Evolutionary conservation across 306 rosid species (phyloP), one percentile per base, ranked within the genome.

Genomic region (Aeschynomene evenia): DNA sequence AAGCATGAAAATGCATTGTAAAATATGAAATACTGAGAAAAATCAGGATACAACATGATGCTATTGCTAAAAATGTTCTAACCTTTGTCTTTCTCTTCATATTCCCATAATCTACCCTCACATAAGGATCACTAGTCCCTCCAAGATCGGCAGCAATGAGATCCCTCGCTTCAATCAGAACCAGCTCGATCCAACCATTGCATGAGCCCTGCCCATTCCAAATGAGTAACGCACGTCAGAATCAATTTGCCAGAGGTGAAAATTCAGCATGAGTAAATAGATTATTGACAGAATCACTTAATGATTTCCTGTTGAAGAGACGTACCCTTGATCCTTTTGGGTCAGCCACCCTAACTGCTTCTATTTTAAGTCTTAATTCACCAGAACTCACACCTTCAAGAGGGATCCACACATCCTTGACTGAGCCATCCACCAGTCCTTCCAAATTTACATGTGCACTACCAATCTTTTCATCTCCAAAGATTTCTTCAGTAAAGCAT

Each of bases 91-190:
- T 80, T 77, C 56, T 86, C 88, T 85, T 87, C 77, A 81, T 66
- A 70, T 59, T 78, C 72, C 96, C 96, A 28, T 89, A 89, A 7
- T 87, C 83, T 14, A 85, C 90, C 75, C 87, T 81, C 59, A 89
- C 96, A 22, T 74, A 89, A 0, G 96, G 96, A 72, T 89, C 96
- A 60, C 96, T 89, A 29, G 92, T 87, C 66, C 92, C 90, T 75
- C 96, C 75, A 61, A 89, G 68, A 83, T 89, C 96, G 18, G 92
- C 90, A 14, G 86, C 96, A 70, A 87, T 14, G 57, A 89, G 91
- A 70, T 89, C 96, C 74, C 43, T 89, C 7, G 81, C 92, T 80
- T 80, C 91, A 40, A 85, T 72, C 72, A 85, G 77, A 75, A 75
- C 81, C 71, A 91, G 88, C 72, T 91, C 96, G 50, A 91, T 73